phyloP scores from a whole-genome alignment of 2,329 filamentous ascomycete species.

The Exophiala aquamarina region DNA sequence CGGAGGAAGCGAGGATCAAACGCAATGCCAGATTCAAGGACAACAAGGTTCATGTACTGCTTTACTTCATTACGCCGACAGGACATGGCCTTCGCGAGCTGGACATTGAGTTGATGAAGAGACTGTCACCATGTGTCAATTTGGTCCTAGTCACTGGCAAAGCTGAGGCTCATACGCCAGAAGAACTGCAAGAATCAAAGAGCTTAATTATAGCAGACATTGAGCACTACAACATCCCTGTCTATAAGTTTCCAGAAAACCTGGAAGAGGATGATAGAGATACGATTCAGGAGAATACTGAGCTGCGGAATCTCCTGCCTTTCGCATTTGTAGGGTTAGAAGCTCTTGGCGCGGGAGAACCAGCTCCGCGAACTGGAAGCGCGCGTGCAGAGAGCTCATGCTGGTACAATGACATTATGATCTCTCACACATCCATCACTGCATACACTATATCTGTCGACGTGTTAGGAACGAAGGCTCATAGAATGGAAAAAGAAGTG shows the following conservation, averaged over 20 bases:
- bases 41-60: slow-evolving; percentile 95
- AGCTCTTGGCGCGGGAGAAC: slow-evolving; percentile 89
- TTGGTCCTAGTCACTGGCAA: slow-evolving; percentile 99
- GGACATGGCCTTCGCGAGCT: slow-evolving; percentile 97
- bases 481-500: too few species aligned
- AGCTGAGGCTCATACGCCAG: slow-evolving; percentile 93
- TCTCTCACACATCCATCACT: too few species aligned
- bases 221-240: slow-evolving; percentile 98
- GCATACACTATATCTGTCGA: too few species aligned
- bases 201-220: slow-evolving; percentile 99
- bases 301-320: slow-evolving; percentile 95
- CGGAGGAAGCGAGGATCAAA: slow-evolving; percentile 99
- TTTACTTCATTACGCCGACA: slow-evolving; percentile 99
- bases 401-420: too few species aligned
- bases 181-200: slow-evolving; percentile 97
- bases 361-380: slow-evolving; percentile 99
- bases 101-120: slow-evolving; percentile 99
- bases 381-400: slow-evolving; percentile 84
- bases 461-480: too few species aligned
- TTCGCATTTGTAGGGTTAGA: slow-evolving; percentile 98
- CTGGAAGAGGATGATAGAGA: slow-evolving; percentile 99
- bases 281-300: slow-evolving; percentile 97
- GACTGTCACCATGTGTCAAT: slow-evolving; percentile 94
- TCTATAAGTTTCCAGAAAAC: slow-evolving; percentile 99
- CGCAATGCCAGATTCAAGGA: slow-evolving; percentile 99